Base-by-base conservation (phyloP, 78 protist genomes). In the Speleostelium caveatum region DNA sequence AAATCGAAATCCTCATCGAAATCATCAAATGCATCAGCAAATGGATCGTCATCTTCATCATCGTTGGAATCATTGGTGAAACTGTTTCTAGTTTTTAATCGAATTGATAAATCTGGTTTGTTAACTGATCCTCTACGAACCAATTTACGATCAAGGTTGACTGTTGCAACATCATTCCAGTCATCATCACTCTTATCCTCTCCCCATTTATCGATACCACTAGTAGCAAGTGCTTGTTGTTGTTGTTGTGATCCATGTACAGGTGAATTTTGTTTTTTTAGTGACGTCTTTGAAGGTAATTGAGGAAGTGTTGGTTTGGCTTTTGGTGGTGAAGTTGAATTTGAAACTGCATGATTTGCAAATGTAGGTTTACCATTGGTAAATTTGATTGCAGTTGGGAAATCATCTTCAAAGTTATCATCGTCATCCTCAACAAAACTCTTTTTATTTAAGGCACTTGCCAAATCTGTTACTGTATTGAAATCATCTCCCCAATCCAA, bases 31-130 rank as follows among this genome's bases (percentile, higher is more conserved):
- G 38, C 93, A 55, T 73, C 92, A 1, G 69, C 74, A 39, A 86
- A 74, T 51, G 83, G 85, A 55, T 88, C 96, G 21, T 93, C 96
- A 28, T 95, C 96, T 1, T 89, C 95, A n/a, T 78, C 86, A 28
- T 35, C 71, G 8, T 33, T 56, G 26, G 28, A 19, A 56, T 39
- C 56, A 21, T 19, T 36, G 24, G 28, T 24, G 24, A 36, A 28
- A 42, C n/a, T 74, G 8, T 38, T n/a, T 36, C 66, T 83, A 42
- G 30, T 83, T 79, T 83, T 83, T 56, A 83, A 45, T 45, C 75
- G 36, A 0, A 60, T 41, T 45, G 80, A 67, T 38, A 83, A 38
- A 69, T 83, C 91, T 69, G 91, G 91, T 71, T 83, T 69, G 53
- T 83, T 59, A 17, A 83, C 74, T 28, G 91, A 59, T 7, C 91